These are phyloP conservation scores for Sarocladium brachiariae DNA, from an alignment of 2,329 filamentous ascomycete species.

Conservation along the genomic window DNA sequence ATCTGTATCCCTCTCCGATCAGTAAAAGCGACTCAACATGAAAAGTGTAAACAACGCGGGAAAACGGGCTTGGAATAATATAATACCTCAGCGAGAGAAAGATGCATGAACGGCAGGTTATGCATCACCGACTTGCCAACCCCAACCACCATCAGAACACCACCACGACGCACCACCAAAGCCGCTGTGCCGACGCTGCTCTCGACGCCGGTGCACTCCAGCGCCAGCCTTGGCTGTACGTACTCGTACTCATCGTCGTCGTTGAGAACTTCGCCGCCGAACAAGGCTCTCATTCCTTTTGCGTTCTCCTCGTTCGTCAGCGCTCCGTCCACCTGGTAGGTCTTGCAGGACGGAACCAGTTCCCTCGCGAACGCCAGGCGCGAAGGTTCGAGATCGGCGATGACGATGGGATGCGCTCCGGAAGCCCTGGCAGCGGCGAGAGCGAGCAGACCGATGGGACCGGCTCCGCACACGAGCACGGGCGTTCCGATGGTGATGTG, in stretches of 20 bases:
- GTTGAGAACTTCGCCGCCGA: slow-evolving; percentile 6
- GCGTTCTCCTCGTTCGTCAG: slow-evolving; percentile 8
- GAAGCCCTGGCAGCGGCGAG: slow-evolving; percentile 52
- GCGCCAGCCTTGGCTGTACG: slow-evolving; percentile 47
- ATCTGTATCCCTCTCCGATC: slow-evolving; percentile 35
- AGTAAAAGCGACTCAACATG: no score
- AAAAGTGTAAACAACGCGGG: no score
- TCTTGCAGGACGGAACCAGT: slow-evolving; percentile 9
- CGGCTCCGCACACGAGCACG: slow-evolving; percentile 53
- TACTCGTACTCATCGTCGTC: no score
- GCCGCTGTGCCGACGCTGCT: slow-evolving; percentile 50
- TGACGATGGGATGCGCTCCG: slow-evolving; percentile 56
- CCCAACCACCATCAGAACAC: slow-evolving; percentile 56
- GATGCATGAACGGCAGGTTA: slow-evolving; percentile 60
- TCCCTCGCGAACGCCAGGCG: slow-evolving; percentile 9
- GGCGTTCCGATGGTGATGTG: slow-evolving; percentile 47
- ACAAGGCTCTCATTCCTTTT: slow-evolving; percentile 6
- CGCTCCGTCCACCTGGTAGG: slow-evolving; percentile 9
- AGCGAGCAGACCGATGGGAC: slow-evolving; percentile 55
- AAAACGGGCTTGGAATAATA: not conserved
- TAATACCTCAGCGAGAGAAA: slow-evolving; percentile 32
- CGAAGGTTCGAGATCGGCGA: slow-evolving; percentile 50
- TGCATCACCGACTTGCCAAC: slow-evolving; percentile 55
- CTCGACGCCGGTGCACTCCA: slow-evolving; percentile 62
- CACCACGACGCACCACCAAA: slow-evolving; percentile 50